Evolutionary conservation across 495 filamentous ascomycete genomes (phyloP).

Genomic region (Lophiostoma macrostomum): DNA sequence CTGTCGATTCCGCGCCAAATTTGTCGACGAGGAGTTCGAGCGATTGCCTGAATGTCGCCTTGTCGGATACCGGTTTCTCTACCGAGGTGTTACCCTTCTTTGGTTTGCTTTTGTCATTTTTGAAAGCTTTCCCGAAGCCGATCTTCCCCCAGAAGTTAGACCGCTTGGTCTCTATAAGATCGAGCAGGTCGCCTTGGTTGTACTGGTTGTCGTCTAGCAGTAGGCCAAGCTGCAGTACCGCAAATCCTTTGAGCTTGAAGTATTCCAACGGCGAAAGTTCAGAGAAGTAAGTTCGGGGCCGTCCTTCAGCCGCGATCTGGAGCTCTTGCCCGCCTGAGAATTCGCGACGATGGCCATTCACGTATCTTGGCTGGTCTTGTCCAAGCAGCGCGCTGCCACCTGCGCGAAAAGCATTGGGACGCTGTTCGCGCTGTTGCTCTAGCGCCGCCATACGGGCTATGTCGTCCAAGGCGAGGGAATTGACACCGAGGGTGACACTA

Average conservation of each 20-base stretch:
- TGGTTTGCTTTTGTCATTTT: constrained; percentile 65
- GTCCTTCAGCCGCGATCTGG: constrained; percentile 46
- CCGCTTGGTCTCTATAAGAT: constrained; percentile 89
- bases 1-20: constrained; percentile 91
- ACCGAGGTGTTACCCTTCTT: constrained; percentile 53
- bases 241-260: constrained; percentile 93
- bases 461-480: constrained; percentile 90
- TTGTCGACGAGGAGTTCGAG: constrained; percentile 84
- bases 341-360: constrained; percentile 75
- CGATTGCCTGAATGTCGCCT: constrained; percentile 80
- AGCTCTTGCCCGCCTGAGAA: constrained; percentile 64
- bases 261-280: constrained; percentile 94
- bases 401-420: constrained; percentile 77
- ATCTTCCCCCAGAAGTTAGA: constrained; percentile 97
- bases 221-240: constrained; percentile 92
- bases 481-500: constrained; percentile 80
- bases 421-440: constrained; percentile 89
- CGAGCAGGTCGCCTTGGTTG: constrained; percentile 88
- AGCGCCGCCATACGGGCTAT: constrained; percentile 96
- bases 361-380: constrained; percentile 63
- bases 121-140: constrained; percentile 94
- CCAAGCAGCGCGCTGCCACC: constrained; percentile 70
- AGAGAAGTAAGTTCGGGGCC: constrained; percentile 84
- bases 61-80: constrained; percentile 59
- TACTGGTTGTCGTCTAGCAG: constrained; percentile 79